Evolutionary conservation across 2,329 filamentous ascomycete species (phyloP), one percentile per base, ranked within the genome.

Genomic region (Microdochium nivale): DNA sequence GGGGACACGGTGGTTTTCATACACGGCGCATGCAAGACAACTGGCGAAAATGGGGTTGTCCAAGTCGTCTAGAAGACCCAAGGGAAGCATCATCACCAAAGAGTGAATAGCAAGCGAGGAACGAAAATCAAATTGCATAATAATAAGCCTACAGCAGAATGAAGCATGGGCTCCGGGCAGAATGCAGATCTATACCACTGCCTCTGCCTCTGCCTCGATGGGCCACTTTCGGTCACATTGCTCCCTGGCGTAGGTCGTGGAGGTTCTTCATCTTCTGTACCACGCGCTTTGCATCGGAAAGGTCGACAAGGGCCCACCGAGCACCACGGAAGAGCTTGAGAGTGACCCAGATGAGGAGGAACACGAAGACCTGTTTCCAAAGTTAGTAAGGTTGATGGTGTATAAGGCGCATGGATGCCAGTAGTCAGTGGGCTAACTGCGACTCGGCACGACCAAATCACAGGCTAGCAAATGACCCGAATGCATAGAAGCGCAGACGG

Each of bases 221-320:
- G 27, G 27, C 5, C 11, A 5, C 27, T 30, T 30, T 30, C 27
- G 11, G 27, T 23, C 23, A 44, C 40, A 64, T 62, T 48, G 40
- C 40, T 3, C 40, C 40, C 21, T 44, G 40, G n/a, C 40, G 40
- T 11, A 44, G 21, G 13, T 66, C 62, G 53, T 68, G 61, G 16
- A 68, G 48, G 43, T 59, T 55, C 35, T 57, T 54, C 16, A 68
- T 59, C 50, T 65, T 68, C 25, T 56, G 51, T 10, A 60, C 58
- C 3, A 65, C 62, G 11, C 53, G 53, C 2, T 59, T 53, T 8
- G 61, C 51, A 47, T 65, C 61, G 0, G 62, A 62, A 32, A 68
- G 54, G 40, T 68, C 64, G 19, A 67, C 63, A 11, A 66, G 53
- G 5, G 58, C 55, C 63, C 64, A 66, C 32, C 59, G 58, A 1